Conservation (phyloP, 768 basidiomycete genomes). For the Hebeloma cylindrosporum region DNA sequence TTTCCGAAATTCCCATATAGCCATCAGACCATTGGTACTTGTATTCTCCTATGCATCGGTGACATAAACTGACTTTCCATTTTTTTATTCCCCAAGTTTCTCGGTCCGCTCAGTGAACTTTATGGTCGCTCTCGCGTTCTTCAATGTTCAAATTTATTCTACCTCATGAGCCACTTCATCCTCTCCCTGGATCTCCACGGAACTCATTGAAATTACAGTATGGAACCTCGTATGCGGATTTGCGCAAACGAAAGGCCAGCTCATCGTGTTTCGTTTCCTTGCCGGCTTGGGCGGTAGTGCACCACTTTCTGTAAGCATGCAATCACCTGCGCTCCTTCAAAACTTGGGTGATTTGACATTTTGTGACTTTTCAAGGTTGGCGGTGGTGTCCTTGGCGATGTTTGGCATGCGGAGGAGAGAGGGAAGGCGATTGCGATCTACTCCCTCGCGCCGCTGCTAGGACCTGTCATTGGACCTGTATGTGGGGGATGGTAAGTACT, state of each 20-base stretch:
- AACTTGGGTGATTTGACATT: too few relatives aligned
- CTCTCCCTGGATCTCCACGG: background rate
- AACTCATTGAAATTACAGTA: slow-evolving; percentile 27
- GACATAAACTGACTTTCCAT: background rate
- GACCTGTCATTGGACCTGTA: slow-evolving; percentile 63
- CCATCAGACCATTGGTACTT: slow-evolving; percentile 49
- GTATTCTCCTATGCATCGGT: background rate
- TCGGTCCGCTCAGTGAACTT: slow-evolving; percentile 70
- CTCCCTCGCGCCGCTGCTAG: slow-evolving; percentile 63
- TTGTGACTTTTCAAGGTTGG: slow-evolving; percentile 39
- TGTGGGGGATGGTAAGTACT: slow-evolving; percentile 55
- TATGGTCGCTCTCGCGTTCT: slow-evolving; percentile 65
- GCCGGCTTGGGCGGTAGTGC: slow-evolving; percentile 75
- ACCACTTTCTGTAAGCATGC: slow-evolving; percentile 59
- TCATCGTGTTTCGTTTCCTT: slow-evolving; percentile 69
- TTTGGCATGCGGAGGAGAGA: slow-evolving; percentile 61
- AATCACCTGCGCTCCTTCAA: too few relatives aligned
- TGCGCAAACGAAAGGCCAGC: slow-evolving; percentile 52
- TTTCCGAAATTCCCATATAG: slow-evolving; percentile 27
- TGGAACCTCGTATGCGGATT: slow-evolving; percentile 71
- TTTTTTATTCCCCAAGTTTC: slow-evolving; percentile 30
- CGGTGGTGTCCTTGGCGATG: slow-evolving; percentile 64
- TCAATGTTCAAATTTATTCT: slow-evolving; percentile 65
- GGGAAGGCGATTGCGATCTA: slow-evolving; percentile 65
- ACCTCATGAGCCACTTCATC: slow-evolving; percentile 41